Base-by-base conservation (phyloP, 768 basidiomycete species). In the Fomitopsis serialis region DNA sequence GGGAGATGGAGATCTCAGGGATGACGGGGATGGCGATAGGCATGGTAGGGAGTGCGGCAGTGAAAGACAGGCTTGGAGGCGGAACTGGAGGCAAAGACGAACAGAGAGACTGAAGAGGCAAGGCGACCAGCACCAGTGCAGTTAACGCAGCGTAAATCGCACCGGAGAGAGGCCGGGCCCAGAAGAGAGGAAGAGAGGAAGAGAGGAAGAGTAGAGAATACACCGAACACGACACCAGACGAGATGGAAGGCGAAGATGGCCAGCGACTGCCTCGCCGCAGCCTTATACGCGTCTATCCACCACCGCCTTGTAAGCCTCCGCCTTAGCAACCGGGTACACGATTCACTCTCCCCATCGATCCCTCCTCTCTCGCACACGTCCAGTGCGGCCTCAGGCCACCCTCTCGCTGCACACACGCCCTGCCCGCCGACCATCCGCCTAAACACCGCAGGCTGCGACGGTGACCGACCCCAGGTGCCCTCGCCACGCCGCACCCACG, bases 1-100 rank as follows among this genome's bases (percentile, higher is more conserved):
- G 80, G 21, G 85, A 89, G 63, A 92, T 80, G 60, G 75, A 78
- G 60, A 92, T 90, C 57, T 78, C 73, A 58, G 88, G 87, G 61
- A 88, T 69, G 53, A 76, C 70, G 51, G 73, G 68, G 54, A 49
- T 56, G 55, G 67, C 66, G 60, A 68, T 60, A 48, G 52, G 59
- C 68, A 68, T 68, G 60, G 61, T 56, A 61, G 45, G 55, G 53
- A 57, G 61, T 59, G 55, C 51, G 53, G 57, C 45, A 36, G 34
- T 24, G 53, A 48, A 54, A 46, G 53, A 54, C 19, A 42, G 34
- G 63, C 54, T 53, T 60, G 67, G 72, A 77, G 72, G 78, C 72
- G 80, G 82, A 70, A n/a, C n/a, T 80, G 83, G 19, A 15, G 15
- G 8, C 9, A 35, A 35, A 81, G 80, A 74, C 62, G 65, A 58